phyloP scores from a whole-genome alignment of 331 rosid genomes.

The Acacia concinna region DNA sequence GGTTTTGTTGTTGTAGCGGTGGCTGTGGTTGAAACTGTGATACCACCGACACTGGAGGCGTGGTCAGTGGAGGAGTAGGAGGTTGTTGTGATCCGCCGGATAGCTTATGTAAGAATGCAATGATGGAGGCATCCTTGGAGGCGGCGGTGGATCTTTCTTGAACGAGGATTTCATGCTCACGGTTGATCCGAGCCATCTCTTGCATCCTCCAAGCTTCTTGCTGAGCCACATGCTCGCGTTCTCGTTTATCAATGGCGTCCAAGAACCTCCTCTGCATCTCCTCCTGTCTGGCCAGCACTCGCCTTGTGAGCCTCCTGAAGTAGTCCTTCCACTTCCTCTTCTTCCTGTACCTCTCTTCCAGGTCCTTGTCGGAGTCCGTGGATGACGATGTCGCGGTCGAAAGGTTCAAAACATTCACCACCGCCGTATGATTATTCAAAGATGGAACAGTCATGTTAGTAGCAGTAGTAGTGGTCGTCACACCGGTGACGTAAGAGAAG shows the following conservation, averaged over 20 bases:
- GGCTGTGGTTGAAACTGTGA: not conserved
- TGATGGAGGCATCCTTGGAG: conserved; percentile 56
- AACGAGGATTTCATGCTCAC: conserved; percentile 49
- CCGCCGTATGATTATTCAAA: conserved; percentile 13
- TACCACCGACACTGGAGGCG: not conserved
- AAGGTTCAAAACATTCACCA: conserved; percentile 27
- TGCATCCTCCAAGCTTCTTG: conserved; percentile 61
- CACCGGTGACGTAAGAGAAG: conserved; percentile 29
- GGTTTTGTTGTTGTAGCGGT: not conserved
- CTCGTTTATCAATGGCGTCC: conserved; percentile 53
- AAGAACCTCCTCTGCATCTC: conserved; percentile 59
- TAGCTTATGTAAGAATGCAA: conserved; percentile 51
- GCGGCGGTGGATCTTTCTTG: conserved; percentile 62
- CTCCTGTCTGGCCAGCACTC: conserved; percentile 62
- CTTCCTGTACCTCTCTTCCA: conserved; percentile 38
- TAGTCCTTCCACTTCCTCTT: conserved; percentile 70
- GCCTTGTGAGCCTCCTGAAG: conserved; percentile 44
- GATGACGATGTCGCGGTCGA: conserved; percentile 44
- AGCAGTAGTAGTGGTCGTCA: not conserved
- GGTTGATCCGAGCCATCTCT: conserved; percentile 51
- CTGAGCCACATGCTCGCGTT: conserved; percentile 39
- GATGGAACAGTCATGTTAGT: conserved; percentile 35
- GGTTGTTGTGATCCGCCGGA: conserved; percentile 5
- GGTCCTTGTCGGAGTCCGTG: conserved; percentile 60
- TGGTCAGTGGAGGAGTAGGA: not conserved